These are phyloP conservation scores for Paratinospora sagittata DNA, from an alignment of 164 flowering plant genomes.

Conservation along the genomic window DNA sequence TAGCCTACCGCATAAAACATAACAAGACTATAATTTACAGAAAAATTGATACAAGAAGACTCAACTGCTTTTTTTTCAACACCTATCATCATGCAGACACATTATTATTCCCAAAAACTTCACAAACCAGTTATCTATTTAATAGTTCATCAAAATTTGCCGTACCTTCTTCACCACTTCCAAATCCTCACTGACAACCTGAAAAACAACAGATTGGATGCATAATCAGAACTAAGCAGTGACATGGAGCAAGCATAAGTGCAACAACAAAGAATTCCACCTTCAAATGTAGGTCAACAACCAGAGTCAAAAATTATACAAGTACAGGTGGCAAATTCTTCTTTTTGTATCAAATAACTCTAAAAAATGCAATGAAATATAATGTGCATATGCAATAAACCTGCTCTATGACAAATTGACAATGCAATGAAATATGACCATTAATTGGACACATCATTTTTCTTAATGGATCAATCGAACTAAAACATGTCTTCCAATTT, in stretches of 20 bases:
- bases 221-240: background rate
- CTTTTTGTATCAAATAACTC: background rate
- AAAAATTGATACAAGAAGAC: too few species aligned
- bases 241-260: background rate
- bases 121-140: too few species aligned
- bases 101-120: too few species aligned
- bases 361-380: background rate
- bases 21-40: too few species aligned
- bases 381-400: background rate
- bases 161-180: too few species aligned
- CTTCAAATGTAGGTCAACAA: background rate
- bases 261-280: background rate
- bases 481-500: background rate
- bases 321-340: background rate
- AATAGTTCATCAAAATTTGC: too few species aligned
- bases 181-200: too few species aligned
- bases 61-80: too few species aligned
- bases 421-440: too few species aligned
- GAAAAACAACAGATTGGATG: slow-evolving; percentile 23
- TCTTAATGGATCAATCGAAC: background rate
- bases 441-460: background rate
- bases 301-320: too few species aligned
- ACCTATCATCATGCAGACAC: too few species aligned
- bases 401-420: background rate
- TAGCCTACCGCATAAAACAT: too few species aligned